These are phyloP conservation scores for Marasmius oreades DNA, from an alignment of 1,284 basidiomycete genomes.

Conservation along the genomic window DNA sequence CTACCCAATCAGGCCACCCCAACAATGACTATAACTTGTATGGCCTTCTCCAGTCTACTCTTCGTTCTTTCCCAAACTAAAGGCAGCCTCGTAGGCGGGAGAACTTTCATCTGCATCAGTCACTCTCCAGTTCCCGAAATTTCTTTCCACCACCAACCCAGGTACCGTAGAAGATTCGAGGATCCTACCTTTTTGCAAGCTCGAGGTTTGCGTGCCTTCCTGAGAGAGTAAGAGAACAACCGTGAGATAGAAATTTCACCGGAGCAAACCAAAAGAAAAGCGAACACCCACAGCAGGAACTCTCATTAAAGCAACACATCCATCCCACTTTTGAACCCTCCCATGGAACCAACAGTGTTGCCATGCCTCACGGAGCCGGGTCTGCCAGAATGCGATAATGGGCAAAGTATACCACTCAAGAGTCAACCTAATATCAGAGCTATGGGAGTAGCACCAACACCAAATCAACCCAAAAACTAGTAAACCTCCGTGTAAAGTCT, in stretches of 20 bases:
- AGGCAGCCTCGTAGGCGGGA: slow-evolving; percentile 56
- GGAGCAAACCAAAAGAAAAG: not conserved
- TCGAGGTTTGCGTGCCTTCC: slow-evolving; percentile 17
- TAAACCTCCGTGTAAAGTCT: no score
- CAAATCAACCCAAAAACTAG: no score
- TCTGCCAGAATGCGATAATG: no score
- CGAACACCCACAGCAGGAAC: slow-evolving; percentile 37
- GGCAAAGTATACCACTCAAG: no score
- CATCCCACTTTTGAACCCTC: slow-evolving; percentile 64
- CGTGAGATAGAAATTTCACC: not conserved
- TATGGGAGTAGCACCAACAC: no score
- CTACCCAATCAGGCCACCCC: no score
- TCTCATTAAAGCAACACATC: slow-evolving; percentile 60
- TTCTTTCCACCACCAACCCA: slow-evolving; percentile 57
- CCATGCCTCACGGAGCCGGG: slow-evolving; percentile 61
- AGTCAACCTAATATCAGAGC: no score
- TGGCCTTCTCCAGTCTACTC: no score
- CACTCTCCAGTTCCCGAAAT: slow-evolving; percentile 67
- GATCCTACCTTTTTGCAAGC: slow-evolving; percentile 41
- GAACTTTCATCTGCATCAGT: slow-evolving; percentile 32
- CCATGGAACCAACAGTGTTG: slow-evolving; percentile 58
- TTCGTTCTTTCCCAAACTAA: slow-evolving; percentile 48
- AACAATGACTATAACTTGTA: no score
- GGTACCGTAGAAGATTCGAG: slow-evolving; percentile 73
- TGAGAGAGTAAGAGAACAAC: slow-evolving; percentile 2